These are phyloP conservation scores for Arthonia radiata DNA, from an alignment of 495 filamentous ascomycete genomes.

Conservation along the genomic window DNA sequence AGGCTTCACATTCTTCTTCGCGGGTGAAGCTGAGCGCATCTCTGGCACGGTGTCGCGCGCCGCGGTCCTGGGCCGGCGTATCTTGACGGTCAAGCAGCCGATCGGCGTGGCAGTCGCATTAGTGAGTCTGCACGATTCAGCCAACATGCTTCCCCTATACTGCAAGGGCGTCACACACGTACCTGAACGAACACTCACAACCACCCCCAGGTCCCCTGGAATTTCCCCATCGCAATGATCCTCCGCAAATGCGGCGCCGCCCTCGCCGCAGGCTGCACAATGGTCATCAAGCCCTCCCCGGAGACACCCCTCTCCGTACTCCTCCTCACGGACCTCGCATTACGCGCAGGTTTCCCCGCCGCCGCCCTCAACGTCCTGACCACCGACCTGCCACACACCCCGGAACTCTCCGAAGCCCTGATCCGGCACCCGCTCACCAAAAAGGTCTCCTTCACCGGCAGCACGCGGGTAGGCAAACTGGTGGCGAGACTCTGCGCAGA, in stretches of 20 bases:
- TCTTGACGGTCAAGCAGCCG: slow-evolving; percentile 48
- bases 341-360: slow-evolving; percentile 14
- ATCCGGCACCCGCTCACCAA: slow-evolving; percentile 14
- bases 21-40: slow-evolving; percentile 40
- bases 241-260: slow-evolving; percentile 44
- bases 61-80: slow-evolving; percentile 29
- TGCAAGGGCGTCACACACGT: too few relatives aligned
- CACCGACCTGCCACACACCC: slow-evolving; percentile 16
- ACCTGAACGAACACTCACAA: too few relatives aligned
- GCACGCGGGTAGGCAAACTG: slow-evolving; percentile 16
- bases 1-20: slow-evolving; percentile 25
- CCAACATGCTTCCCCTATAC: too few relatives aligned
- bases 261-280: slow-evolving; percentile 38
- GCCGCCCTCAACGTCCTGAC: slow-evolving; percentile 16
- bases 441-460: slow-evolving; percentile 19
- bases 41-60: slow-evolving; percentile 32
- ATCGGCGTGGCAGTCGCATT: slow-evolving; percentile 39
- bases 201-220: slow-evolving; percentile 53
- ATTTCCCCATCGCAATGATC: slow-evolving; percentile 33
- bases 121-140: too few relatives aligned
- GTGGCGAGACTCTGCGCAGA: slow-evolving; percentile 17
- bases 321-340: slow-evolving; percentile 11
- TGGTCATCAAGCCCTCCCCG: slow-evolving; percentile 18
- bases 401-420: slow-evolving; percentile 14
- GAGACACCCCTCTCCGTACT: slow-evolving; percentile 17